Conservation (phyloP, 1,139 yeast species). For the Lodderomyces oxycetoniae region DNA sequence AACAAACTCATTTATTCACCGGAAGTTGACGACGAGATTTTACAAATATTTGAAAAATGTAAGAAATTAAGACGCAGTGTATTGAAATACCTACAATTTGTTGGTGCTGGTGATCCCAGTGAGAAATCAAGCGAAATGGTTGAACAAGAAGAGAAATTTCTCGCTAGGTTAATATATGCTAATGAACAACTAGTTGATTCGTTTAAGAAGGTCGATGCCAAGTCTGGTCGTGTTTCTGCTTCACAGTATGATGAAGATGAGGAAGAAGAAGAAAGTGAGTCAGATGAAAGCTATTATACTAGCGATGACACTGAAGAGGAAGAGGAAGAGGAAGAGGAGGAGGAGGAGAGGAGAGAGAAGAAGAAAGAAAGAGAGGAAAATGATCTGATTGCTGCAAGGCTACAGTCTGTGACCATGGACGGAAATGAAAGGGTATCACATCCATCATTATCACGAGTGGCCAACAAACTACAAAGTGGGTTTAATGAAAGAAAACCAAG, state of each 20-base stretch:
- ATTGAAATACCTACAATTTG: constrained; percentile 74
- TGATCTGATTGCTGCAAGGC: constrained; percentile 18
- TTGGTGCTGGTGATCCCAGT: constrained; percentile 48
- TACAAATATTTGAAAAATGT: constrained; percentile 65
- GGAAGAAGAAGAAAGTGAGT: constrained; percentile 19
- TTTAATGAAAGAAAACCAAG: constrained; percentile 12
- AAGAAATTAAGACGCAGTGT: constrained; percentile 72
- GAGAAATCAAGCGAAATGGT: constrained; percentile 27
- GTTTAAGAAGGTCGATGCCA: constrained; percentile 58
- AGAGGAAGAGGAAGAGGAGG: constrained; percentile 2
- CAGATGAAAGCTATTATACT: constrained; percentile 42
- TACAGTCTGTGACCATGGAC: constrained; percentile 15
- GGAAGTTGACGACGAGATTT: constrained; percentile 56
- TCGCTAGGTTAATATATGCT: constrained; percentile 81
- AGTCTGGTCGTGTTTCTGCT: constrained; percentile 37
- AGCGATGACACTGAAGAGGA: constrained; percentile 36
- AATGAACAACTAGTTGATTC: constrained; percentile 83
- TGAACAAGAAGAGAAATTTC: constrained; percentile 63
- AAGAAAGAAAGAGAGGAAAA: constrained; percentile 12
- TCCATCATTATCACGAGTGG: constrained; percentile 27
- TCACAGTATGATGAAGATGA: constrained; percentile 28
- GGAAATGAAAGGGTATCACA: constrained; percentile 31
- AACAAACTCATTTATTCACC: constrained; percentile 62
- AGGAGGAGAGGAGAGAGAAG: constrained; percentile 4
- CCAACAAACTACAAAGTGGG: constrained; percentile 11